Conservation (phyloP, 2,329 filamentous ascomycete species). For the Pseudogymnoascus pannorum region DNA sequence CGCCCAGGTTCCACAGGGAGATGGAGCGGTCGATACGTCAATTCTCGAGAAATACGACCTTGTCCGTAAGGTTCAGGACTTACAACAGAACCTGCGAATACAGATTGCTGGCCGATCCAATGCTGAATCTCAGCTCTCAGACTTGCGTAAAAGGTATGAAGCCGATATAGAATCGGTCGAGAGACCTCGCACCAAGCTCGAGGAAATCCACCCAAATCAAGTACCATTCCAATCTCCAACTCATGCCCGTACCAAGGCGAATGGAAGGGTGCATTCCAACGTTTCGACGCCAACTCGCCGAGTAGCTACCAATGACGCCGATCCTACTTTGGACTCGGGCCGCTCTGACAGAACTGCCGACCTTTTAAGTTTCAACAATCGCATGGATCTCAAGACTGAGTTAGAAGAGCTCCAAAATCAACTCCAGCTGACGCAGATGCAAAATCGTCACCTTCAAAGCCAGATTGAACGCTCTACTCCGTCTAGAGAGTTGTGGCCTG, state of each 20-base stretch:
- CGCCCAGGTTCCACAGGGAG: slow-evolving; percentile 42
- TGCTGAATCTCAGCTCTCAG: slow-evolving; percentile 74
- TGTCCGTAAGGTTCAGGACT: slow-evolving; percentile 75
- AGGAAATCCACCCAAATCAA: slow-evolving; percentile 83
- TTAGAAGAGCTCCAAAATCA: slow-evolving; percentile 91
- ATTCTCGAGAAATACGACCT: slow-evolving; percentile 70
- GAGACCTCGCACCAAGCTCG: slow-evolving; percentile 64
- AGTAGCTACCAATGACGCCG: slow-evolving; percentile 56
- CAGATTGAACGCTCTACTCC: slow-evolving; percentile 68
- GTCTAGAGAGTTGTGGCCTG: slow-evolving; percentile 52
- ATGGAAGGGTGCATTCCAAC: slow-evolving; percentile 58
- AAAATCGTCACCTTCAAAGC: slow-evolving; percentile 84
- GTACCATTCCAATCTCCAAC: slow-evolving; percentile 67
- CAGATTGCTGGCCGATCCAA: slow-evolving; percentile 73
- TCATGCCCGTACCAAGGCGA: slow-evolving; percentile 51
- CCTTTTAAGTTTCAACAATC: slow-evolving; percentile 74
- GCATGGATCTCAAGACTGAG: slow-evolving; percentile 85
- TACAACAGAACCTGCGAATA: slow-evolving; percentile 81
- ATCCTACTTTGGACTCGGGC: slow-evolving; percentile 58
- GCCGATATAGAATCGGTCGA: slow-evolving; percentile 60
- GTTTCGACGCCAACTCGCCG: slow-evolving; percentile 71
- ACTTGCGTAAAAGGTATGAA: slow-evolving; percentile 66
- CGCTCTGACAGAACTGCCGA: slow-evolving; percentile 82
- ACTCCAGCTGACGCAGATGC: slow-evolving; percentile 88
- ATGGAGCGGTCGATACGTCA: slow-evolving; percentile 43